Evolutionary conservation across 495 filamentous ascomycete genomes (phyloP).

Genomic region (Neurospora tetraspora): DNA sequence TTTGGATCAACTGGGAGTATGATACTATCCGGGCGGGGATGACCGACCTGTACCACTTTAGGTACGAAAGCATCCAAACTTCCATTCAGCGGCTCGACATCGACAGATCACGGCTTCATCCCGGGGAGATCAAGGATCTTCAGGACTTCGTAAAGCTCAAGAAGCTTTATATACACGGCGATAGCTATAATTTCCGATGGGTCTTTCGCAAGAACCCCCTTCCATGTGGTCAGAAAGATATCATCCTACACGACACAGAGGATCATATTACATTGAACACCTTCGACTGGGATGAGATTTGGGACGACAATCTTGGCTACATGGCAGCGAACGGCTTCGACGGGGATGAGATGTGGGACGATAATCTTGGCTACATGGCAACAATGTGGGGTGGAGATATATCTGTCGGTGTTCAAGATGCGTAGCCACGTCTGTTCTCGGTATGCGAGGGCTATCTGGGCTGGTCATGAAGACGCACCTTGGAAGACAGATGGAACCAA

Average conservation of each 20-base stretch:
- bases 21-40: background rate
- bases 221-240: background rate
- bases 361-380: background rate
- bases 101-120: background rate
- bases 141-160: background rate
- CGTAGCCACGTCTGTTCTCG: background rate
- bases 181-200: background rate
- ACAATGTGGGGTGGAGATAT: background rate
- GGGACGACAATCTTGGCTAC: background rate
- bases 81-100: background rate
- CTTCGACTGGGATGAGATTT: background rate
- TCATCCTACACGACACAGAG: background rate
- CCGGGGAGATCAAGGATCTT: background rate
- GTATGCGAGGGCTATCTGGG: background rate
- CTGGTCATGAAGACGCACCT: background rate
- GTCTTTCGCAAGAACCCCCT: background rate
- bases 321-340: background rate
- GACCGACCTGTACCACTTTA: background rate
- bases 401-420: background rate
- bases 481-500: background rate
- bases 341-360: background rate
- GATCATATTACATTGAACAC: background rate
- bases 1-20: background rate
- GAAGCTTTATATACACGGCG: background rate
- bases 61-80: background rate